Evolutionary conservation across 2,329 filamentous ascomycete genomes (phyloP), one percentile per base, ranked within the genome.

Genomic region (Beauveria rudraprayagi): DNA sequence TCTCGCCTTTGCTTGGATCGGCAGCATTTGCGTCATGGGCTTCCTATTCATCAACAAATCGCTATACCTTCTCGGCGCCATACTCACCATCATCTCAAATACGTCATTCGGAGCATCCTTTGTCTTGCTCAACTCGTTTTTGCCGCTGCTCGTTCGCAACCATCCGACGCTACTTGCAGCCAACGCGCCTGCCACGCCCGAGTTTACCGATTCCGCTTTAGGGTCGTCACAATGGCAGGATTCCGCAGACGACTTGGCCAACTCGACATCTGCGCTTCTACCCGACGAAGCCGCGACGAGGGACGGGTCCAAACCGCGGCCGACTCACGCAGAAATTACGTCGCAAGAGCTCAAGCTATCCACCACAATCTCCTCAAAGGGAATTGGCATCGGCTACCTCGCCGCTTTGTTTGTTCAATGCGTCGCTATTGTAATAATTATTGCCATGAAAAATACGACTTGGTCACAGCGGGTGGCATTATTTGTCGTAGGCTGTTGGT

Each of bases 71-170:
- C 73, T 97, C 11, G 93, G 90, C 50, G 90, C 89, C 3, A 66
- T 97, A 2, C 80, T 96, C 63, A 92, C 94, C 34, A 91, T 97
- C 65, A 78, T 97, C 55, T 90, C 92, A 41, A 97, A 97, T 72
- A 95, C 91, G 1, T 93, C 91, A 50, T 96, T 97, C 70, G 94
- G 94, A 24, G 92, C 92, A 17, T 96, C 92, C 0, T 97, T 96
- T 72, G 94, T 99, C 3, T 81, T 99, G 14, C 78, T 99, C 51
- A 99, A 99, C 75, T 96, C 92, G 0, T 99, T 97, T 69, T 78
- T 99, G 48, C 94, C 94, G 0, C 79, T 99, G 9, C 81, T 99
- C 10, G 94, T 97, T 61, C 85, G 93, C 52, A 86, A 96, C 70
- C 92, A 97, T 72, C 88, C 90, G 1, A 77, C 77, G 43, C 70